Conservation (phyloP, 345 rosid genomes). For the Draba incana region DNA sequence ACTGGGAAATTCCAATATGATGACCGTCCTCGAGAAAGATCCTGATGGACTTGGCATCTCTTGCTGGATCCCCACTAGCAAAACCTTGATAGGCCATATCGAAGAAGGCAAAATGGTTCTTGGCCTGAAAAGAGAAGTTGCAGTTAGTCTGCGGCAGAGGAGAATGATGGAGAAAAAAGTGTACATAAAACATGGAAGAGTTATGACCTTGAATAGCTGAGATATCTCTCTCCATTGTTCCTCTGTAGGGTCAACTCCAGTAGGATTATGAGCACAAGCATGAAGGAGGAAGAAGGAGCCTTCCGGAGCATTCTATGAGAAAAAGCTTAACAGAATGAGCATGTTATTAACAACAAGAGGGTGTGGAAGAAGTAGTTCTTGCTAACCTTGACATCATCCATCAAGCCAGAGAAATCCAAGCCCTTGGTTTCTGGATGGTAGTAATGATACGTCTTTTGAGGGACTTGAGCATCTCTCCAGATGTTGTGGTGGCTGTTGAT, state of each 20-base stretch:
- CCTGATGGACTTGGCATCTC: conserved; percentile 92
- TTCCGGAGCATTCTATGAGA: conserved; percentile 76
- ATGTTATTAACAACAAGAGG: conserved; percentile 1
- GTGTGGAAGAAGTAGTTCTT: conserved; percentile 21
- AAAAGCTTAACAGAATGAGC: conserved; percentile 8
- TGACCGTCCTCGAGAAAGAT: conserved; percentile 95
- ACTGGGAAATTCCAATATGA: conserved; percentile 86
- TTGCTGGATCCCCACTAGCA: conserved; percentile 95
- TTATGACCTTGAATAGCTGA: conserved; percentile 69
- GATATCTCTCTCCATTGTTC: conserved; percentile 97
- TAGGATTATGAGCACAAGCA: conserved; percentile 94
- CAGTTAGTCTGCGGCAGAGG: conserved; percentile 6
- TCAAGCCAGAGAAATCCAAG: conserved; percentile 76
- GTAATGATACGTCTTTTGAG: conserved; percentile 82
- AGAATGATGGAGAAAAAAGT: neutral
- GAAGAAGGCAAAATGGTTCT: conserved; percentile 87
- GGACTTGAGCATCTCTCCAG: conserved; percentile 94
- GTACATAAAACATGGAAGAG: neutral
- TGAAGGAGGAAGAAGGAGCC: conserved; percentile 95
- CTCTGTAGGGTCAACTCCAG: conserved; percentile 95
- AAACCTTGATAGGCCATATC: conserved; percentile 99
- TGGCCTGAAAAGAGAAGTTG: conserved; percentile 52
- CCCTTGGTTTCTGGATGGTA: conserved; percentile 88
- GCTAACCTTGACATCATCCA: conserved; percentile 87
- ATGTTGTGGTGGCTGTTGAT: conserved; percentile 91